Evolutionary conservation across 441 rosid species (phyloP).

Genomic region (Adansonia madagascariensis): DNA sequence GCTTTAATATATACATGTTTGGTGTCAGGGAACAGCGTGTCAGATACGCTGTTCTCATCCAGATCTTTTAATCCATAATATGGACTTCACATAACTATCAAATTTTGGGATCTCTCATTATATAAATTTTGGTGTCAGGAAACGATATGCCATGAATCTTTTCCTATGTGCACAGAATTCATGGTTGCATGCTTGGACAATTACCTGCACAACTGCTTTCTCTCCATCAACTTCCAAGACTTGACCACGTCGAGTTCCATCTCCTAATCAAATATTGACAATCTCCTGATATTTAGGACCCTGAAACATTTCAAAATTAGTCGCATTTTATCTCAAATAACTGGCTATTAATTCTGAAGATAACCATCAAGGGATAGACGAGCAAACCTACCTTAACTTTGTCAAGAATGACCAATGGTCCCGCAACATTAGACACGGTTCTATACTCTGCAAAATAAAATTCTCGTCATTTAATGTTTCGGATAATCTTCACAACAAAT

Average conservation of each 20-base stretch:
- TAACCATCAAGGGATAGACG: not conserved
- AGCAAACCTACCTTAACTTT: conserved; percentile 59
- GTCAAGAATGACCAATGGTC: conserved; percentile 45
- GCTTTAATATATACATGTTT: not conserved
- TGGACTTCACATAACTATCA: not conserved
- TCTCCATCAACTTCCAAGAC: conserved; percentile 15
- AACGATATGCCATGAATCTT: not conserved
- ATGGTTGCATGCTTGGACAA: not conserved
- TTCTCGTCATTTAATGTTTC: not conserved
- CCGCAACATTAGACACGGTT: conserved; percentile 36
- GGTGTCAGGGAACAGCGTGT: not conserved
- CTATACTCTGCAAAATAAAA: conserved; percentile 68
- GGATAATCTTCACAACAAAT: not conserved
- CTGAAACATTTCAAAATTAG: conserved; percentile 34
- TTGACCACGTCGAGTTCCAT: conserved; percentile 10
- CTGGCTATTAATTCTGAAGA: conserved; percentile 38
- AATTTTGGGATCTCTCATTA: conserved; percentile 13
- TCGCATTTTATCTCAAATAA: conserved; percentile 1
- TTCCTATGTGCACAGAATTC: not conserved
- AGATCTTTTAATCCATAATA: not conserved
- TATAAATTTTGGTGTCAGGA: not conserved
- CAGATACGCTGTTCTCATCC: not conserved
- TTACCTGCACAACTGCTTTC: conserved; percentile 89
- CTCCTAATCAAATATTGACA: conserved; percentile 71
- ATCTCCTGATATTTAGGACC: conserved; percentile 97